These are phyloP conservation scores for Crassisporium funariophilum DNA, from an alignment of 768 basidiomycete genomes.

Conservation along the genomic window DNA sequence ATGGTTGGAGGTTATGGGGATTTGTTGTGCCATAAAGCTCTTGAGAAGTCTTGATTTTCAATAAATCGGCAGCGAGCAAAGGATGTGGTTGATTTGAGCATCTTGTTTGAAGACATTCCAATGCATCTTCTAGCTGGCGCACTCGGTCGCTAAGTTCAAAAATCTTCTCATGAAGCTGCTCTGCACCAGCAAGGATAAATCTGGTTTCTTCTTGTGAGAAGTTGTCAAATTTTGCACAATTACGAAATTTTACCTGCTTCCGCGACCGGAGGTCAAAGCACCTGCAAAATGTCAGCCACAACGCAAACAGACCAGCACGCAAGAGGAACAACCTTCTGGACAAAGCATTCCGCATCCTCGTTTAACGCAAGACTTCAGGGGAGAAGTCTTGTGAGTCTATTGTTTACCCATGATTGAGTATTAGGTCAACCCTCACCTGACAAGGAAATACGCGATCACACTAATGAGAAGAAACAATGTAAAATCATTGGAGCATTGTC, in stretches of 20 bases:
- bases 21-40: slow-evolving; percentile 50
- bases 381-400: slow-evolving; percentile 7
- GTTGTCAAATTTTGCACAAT: slow-evolving; percentile 7
- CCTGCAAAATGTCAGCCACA: slow-evolving; percentile 34
- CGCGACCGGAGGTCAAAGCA: slow-evolving; percentile 61
- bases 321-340: slow-evolving; percentile 47
- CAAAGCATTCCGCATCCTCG: slow-evolving; percentile 65
- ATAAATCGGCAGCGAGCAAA: slow-evolving; percentile 57
- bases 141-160: slow-evolving; percentile 63
- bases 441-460: slow-evolving; percentile 70
- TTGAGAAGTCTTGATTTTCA: slow-evolving; percentile 67
- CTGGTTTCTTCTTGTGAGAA: slow-evolving; percentile 30
- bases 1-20: slow-evolving; percentile 10
- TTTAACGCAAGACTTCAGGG: slow-evolving; percentile 58
- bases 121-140: slow-evolving; percentile 62
- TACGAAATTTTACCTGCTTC: slow-evolving; percentile 52
- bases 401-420: neutral
- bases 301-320: slow-evolving; percentile 12
- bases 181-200: slow-evolving; percentile 70
- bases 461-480: slow-evolving; percentile 32
- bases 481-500: neutral
- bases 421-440: slow-evolving; percentile 37
- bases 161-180: slow-evolving; percentile 66
- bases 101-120: slow-evolving; percentile 45
- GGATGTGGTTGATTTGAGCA: slow-evolving; percentile 50